Base-by-base conservation (phyloP, 345 rosid species). In the Bruguiera sexangula region DNA sequence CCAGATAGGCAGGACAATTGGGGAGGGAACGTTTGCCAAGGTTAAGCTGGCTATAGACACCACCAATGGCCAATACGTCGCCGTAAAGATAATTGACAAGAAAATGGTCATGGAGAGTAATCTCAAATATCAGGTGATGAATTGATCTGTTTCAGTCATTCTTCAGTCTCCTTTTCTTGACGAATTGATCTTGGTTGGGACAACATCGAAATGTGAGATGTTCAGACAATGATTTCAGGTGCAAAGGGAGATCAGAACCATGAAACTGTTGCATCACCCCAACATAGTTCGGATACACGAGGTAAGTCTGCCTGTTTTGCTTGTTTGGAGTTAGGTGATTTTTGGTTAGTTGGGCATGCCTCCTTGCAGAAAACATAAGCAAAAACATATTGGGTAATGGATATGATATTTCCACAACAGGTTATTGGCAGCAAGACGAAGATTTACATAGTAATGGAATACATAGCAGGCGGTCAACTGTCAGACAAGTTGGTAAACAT, bases 211-310 rank as follows among this genome's bases (percentile, higher is more conserved):
- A 43, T 43, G 50, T 78, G 48, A 80, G n/a, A 29, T 2, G 39
- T 61, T 24, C 6, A 29, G 18, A 30, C 34, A 51, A 22, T 53
- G 68, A 66, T 71, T 66, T 63, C 80, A 88, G 93, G 96, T 91
- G 21, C 80, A 87, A 31, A 81, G 90, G 69, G 98, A 93, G 84
- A 93, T 91, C 57, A 81, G 83, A 63, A 89, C 93, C 0, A 93
- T 93, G 98, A 93, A 91, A 83, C 87, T 89, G 63, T 78, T 93
- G 72, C 79, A 89, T 67, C 98, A 94, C 75, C 97, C 96, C 6
- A 85, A 89, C 71, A 86, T 89, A 32, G 88, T 89, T 0, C 81
- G 82, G 63, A 93, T 93, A 75, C 89, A 87, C 8, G 98, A 93
- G 96, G 98, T 90, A 61, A 4, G 73, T 37, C 36, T 1, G 48